A percentile compares a stretch with the other conserved stretches of the same genome.
Conservation (phyloP, 2,329 filamentous ascomycete species). For the Paracamarosporium sp. region DNA sequence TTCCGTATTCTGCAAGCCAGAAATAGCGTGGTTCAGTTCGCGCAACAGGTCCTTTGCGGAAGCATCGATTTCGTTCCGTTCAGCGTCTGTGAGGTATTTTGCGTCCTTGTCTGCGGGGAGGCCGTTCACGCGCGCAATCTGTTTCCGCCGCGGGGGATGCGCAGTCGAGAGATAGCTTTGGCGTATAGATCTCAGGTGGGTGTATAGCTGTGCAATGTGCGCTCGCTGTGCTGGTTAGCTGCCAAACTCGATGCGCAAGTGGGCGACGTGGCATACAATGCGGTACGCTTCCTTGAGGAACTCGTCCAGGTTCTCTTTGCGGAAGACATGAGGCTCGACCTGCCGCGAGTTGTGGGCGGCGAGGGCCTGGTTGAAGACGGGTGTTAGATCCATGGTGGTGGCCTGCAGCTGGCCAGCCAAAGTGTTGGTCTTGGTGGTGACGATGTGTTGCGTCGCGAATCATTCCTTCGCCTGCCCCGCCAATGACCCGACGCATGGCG, state of each 20-base stretch:
- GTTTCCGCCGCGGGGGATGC: slow-evolving; percentile 62
- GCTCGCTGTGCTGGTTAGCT: slow-evolving; percentile 67
- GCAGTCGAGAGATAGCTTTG: slow-evolving; percentile 90
- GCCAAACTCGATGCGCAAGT: slow-evolving; percentile 15
- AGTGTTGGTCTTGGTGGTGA: slow-evolving; percentile 28
- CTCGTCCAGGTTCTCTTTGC: slow-evolving; percentile 67
- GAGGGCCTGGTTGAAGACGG: slow-evolving; percentile 72
- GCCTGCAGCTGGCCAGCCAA: slow-evolving; percentile 13
- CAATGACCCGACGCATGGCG: slow-evolving; percentile 13
- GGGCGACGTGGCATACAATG: slow-evolving; percentile 68
- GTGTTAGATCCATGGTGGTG: slow-evolving; percentile 65
- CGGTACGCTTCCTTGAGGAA: slow-evolving; percentile 94
- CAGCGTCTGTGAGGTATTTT: slow-evolving; percentile 74
- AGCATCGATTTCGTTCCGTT: slow-evolving; percentile 86
- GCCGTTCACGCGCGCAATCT: slow-evolving; percentile 50
- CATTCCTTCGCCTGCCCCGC: slow-evolving; percentile 18
- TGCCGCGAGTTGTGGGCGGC: slow-evolving; percentile 63
- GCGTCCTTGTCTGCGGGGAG: slow-evolving; percentile 51
- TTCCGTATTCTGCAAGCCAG: slow-evolving; percentile 80
- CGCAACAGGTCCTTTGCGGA: slow-evolving; percentile 85
- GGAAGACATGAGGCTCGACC: slow-evolving; percentile 53
- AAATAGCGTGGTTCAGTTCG: slow-evolving; percentile 83
- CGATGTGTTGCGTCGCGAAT: slow-evolving; percentile 18
- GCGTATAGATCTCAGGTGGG: slow-evolving; percentile 81
- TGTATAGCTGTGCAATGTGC: slow-evolving; percentile 80